Evolutionary conservation across 257 asterid genomes (phyloP).

Genomic region (Solanum chaucha): DNA sequence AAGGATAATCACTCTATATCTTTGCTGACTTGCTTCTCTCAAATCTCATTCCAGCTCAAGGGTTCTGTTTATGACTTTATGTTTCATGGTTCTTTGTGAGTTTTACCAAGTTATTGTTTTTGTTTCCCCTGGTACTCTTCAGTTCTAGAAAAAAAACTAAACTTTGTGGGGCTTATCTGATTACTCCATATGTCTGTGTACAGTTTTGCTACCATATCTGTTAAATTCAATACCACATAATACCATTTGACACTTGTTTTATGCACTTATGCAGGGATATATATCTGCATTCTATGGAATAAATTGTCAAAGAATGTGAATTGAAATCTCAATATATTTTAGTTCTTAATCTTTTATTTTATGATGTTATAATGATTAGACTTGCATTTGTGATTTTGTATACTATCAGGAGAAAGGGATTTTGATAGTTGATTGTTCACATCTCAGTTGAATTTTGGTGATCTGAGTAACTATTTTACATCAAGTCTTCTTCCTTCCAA

Average conservation of each 20-base stretch:
- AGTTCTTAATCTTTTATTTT: background rate
- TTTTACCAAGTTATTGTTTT: background rate
- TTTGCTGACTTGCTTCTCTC: no score
- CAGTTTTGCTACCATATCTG: background rate
- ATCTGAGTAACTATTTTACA: background rate
- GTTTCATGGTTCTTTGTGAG: background rate
- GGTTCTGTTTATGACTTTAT: no score
- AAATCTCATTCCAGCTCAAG: no score
- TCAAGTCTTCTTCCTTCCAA: background rate
- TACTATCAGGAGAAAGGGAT: background rate
- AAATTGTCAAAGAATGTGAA: background rate
- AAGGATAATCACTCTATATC: no score
- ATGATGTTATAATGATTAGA: background rate
- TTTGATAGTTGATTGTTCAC: background rate
- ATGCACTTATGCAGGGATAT: background rate
- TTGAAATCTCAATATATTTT: background rate
- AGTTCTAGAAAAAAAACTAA: background rate
- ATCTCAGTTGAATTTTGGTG: background rate
- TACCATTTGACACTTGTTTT: background rate
- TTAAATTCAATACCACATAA: background rate
- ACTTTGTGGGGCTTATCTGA: background rate
- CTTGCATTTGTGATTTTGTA: background rate
- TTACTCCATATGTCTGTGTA: background rate
- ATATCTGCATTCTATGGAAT: background rate
- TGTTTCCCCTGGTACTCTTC: background rate